Evolutionary conservation across 192 early-diverging fungal genomes (phyloP), one percentile per base, ranked within the genome.

Genomic region (Backusella westeae): DNA sequence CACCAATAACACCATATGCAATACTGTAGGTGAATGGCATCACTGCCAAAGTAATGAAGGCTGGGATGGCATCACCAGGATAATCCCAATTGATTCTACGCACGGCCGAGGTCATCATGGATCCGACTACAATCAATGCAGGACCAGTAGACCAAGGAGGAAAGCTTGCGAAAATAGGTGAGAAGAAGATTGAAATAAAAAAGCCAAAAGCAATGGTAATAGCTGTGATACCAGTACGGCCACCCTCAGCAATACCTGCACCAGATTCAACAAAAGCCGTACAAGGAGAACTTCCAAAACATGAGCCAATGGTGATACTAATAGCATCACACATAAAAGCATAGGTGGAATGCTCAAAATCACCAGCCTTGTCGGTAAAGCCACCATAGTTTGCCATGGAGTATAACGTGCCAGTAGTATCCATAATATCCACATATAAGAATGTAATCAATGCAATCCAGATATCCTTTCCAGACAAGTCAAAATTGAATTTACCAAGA

Each of bases 141-240:
- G 94, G 93, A 15, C 93, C 93, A 1, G 94, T 94, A 34, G 94
- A 90, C 92, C 94, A 95, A 5, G 93, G 91, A 53, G 94, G 94
- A 83, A 95, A 92, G 14, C 89, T 88, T 3, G 93, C 93, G 77
- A 94, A 94, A 81, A 95, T 93, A 32, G 94, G 94, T 2, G 93
- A 87, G 77, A 95, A 94, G 86, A 95, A 94, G 39, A 95, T 81
- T 9, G 89, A 85, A 59, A 95, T 79, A 72, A 95, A 91, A 84
- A 95, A 94, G 73, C 88, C 86, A 71, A 94, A 76, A 6, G 87
- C 87, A n/a, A 89, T 86, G 9, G 87, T 85, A 21, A 95, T 84
- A 5, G 90, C 91, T 12, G 93, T 91, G 56, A 95, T 87, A 44
- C 94, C 94, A 0, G 94, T 95, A 21, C 86, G 82, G 12, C 90